A percentile compares a stretch with the other conserved stretches of the same genome.
phyloP scores from a whole-genome alignment of 2,329 filamentous ascomycete genomes.

The Stagonosporopsis cucurbitacearum region DNA sequence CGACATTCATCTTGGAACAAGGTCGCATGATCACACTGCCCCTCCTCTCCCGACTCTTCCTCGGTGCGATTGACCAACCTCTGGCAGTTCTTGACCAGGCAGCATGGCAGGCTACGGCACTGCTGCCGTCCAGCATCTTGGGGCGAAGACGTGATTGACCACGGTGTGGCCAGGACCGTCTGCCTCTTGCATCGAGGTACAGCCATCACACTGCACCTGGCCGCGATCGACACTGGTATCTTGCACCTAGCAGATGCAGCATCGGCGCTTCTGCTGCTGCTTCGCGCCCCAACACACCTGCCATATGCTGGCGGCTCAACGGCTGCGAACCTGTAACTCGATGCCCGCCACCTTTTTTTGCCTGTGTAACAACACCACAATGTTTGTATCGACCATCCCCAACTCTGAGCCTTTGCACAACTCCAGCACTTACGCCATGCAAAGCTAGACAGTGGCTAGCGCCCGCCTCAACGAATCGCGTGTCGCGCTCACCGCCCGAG shows the following conservation, averaged over 20 bases:
- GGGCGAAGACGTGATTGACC: constrained; percentile 17
- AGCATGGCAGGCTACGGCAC: constrained; percentile 19
- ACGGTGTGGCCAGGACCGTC: constrained; percentile 10
- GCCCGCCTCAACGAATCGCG: constrained; percentile 30
- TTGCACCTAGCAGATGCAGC: constrained; percentile 3
- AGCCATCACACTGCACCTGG: constrained; percentile 20
- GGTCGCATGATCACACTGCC: constrained; percentile 39
- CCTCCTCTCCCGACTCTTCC: constrained; percentile 28
- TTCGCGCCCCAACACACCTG: constrained; percentile 13
- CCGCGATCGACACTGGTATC: constrained; percentile 10
- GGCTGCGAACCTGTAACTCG: constrained; percentile 16
- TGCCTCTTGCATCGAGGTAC: constrained; percentile 13
- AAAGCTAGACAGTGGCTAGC: constrained; percentile 33
- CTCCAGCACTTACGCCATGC: constrained; percentile 30
- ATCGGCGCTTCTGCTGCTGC: background rate
- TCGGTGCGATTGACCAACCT: constrained; percentile 25
- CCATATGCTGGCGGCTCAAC: constrained; percentile 20
- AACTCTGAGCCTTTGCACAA: constrained; percentile 36
- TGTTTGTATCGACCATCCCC: constrained; percentile 24
- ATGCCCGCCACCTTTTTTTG: constrained; percentile 14
- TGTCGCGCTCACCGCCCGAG: constrained; percentile 24
- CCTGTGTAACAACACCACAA: constrained; percentile 25
- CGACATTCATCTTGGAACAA: constrained; percentile 18
- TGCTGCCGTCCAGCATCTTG: constrained; percentile 16
- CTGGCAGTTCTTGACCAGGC: constrained; percentile 33